Evolutionary conservation across 306 rosid species (phyloP), one percentile per base, ranked within the genome.

Genomic region (Pterocarpus santalinus): DNA sequence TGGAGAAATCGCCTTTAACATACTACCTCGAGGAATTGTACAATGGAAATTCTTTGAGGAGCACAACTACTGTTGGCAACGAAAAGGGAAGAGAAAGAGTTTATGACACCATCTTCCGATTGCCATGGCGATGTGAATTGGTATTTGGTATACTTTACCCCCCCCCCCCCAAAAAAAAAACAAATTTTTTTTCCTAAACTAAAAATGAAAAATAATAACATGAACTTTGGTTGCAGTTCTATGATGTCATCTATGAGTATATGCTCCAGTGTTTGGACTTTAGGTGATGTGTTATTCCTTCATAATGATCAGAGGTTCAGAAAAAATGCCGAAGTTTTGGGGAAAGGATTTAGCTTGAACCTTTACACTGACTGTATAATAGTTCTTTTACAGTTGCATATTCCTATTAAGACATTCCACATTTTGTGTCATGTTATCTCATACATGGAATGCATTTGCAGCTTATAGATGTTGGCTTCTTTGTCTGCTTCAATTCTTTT

Each of bases 41-140:
- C 33, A 88, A 84, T 77, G 99, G 98, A 65, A 93, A 93, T 85
- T 89, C 99, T 34, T 83, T 95, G 56, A 86, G 94, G 86, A 90
- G 90, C 79, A 95, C 99, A 71, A 90, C 98, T 10, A 89, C 93
- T 4, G 90, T 85, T 41, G 98, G 97, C 75, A 93, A 89, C 82
- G 99, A 95, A 82, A 89, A 81, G 80, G 99, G 93, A 77, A 86
- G 99, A 49, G 98, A 95, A 84, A 93, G 90, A 81, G 98, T 95
- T 87, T 95, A 95, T 73, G 98, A 95, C 78, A 93, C 98, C 0
- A 93, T 95, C 78, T 95, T 95, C 82, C 99, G 98, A 72, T 84
- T 95, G 88, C 99, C 99, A 34, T 95, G 99, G 99, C 89, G 99
- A 92, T 95, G 99, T 61, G 99, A 95, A 95, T 55, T 55, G 61